These are phyloP conservation scores for Asterochloris sp. DNA, from an alignment of 139 green algal genomes.

Conservation along the genomic window DNA sequence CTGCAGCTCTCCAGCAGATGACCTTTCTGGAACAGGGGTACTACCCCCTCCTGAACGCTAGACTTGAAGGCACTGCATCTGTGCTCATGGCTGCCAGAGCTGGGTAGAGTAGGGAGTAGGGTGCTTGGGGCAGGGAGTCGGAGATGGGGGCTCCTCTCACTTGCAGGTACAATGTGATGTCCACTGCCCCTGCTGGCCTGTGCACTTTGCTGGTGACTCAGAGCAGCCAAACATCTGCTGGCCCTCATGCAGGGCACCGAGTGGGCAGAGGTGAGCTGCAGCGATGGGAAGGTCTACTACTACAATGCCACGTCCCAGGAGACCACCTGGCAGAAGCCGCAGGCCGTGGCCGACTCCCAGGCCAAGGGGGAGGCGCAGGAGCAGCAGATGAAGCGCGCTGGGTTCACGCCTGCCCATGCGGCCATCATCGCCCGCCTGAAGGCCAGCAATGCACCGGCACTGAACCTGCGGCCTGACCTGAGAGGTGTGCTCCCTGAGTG, in stretches of 20 bases:
- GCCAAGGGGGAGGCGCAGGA: neutral
- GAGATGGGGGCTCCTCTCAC: no score
- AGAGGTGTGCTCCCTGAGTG: neutral
- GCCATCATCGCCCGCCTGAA: constrained; percentile 35
- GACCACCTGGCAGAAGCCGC: constrained; percentile 53
- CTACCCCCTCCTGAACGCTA: no score
- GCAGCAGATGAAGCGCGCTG: neutral
- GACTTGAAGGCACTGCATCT: no score
- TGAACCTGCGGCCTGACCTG: constrained; percentile 14
- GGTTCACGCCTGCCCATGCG: constrained; percentile 29
- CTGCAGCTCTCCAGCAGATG: no score
- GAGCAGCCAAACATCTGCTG: no score
- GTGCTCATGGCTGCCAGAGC: no score
- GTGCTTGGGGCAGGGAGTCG: no score
- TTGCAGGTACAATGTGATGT: no score
- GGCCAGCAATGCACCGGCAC: constrained; percentile 25
- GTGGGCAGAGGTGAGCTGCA: constrained; percentile 80
- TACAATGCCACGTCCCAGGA: constrained; percentile 49
- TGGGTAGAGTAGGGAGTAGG: no score
- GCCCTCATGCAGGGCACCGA: constrained; percentile 50
- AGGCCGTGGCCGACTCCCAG: constrained; percentile 34
- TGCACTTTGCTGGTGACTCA: no score
- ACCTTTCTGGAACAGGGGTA: no score
- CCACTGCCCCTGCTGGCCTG: no score
- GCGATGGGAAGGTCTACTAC: constrained; percentile 75